A percentile compares a stretch with the other conserved stretches of the same genome.
These are phyloP conservation scores for Ophiostoma triangulosporum DNA, from an alignment of 2,329 filamentous ascomycete species.

Conservation along the genomic window DNA sequence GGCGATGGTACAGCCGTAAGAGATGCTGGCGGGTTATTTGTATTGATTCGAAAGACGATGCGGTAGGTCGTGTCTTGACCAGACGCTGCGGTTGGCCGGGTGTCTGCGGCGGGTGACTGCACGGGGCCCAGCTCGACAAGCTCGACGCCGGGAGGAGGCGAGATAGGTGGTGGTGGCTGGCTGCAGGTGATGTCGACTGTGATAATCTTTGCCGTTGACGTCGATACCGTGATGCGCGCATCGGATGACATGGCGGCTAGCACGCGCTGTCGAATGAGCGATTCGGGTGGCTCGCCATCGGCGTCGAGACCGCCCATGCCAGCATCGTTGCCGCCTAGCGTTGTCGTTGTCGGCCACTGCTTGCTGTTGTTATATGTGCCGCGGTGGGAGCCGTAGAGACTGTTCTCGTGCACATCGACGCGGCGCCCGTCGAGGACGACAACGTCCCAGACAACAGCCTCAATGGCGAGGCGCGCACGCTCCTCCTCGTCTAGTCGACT, in stretches of 20 bases:
- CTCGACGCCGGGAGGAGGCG: conserved; percentile 44
- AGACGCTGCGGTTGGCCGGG: conserved; percentile 12
- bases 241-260: conserved; percentile 39
- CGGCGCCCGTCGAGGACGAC: conserved; percentile 46
- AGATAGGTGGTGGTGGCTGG: conserved; percentile 33
- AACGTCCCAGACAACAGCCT: conserved; percentile 53
- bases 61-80: conserved; percentile 28
- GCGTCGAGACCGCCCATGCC: conserved; percentile 15
- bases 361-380: conserved; percentile 13
- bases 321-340: conserved; percentile 19
- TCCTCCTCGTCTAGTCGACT: conserved; percentile 38
- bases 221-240: conserved; percentile 44
- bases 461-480: conserved; percentile 29
- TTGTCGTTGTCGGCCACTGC: not conserved
- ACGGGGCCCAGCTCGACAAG: conserved; percentile 36
- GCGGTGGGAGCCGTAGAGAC: conserved; percentile 20
- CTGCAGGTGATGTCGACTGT: conserved; percentile 50
- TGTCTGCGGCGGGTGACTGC: conserved; percentile 8
- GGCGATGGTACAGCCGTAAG: not conserved
- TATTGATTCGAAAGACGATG: conserved; percentile 40
- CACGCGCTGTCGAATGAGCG: conserved; percentile 38
- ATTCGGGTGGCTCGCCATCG: conserved; percentile 32
- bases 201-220: conserved; percentile 47
- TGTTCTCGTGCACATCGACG: conserved; percentile 36
- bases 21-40: not conserved